Conservation (phyloP, 805 yeast species). For the Metschnikowia borealis region DNA sequence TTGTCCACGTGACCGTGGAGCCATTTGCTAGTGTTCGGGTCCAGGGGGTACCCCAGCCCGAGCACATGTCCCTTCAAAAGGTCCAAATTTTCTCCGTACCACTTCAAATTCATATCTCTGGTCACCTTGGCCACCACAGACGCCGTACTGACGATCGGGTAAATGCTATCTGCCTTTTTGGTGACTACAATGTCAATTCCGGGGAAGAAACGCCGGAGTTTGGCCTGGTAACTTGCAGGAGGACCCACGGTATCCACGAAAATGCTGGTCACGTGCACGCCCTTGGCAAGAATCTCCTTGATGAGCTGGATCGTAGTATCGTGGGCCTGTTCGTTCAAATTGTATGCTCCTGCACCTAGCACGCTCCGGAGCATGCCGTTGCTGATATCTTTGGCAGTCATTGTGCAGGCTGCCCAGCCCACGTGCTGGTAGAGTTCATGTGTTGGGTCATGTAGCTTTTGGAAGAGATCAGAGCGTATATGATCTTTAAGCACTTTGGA, state of each 20-base stretch:
- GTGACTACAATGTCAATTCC: slow-evolving; percentile 70
- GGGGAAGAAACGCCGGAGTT: slow-evolving; percentile 69
- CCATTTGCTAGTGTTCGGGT: slow-evolving; percentile 84
- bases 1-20: slow-evolving; percentile 57
- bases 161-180: slow-evolving; percentile 91
- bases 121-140: slow-evolving; percentile 96
- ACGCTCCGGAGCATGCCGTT: slow-evolving; percentile 76
- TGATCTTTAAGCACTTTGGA: slow-evolving; percentile 81
- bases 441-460: slow-evolving; percentile 46
- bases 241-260: slow-evolving; percentile 98
- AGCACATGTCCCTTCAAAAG: slow-evolving; percentile 32
- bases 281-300: slow-evolving; percentile 54
- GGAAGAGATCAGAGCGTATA: slow-evolving; percentile 59
- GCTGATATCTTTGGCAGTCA: slow-evolving; percentile 85
- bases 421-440: slow-evolving; percentile 50
- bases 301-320: slow-evolving; percentile 85
- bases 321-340: slow-evolving; percentile 94
- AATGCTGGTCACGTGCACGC: slow-evolving; percentile 64
- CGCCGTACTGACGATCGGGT: slow-evolving; percentile 91
- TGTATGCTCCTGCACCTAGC: slow-evolving; percentile 51
- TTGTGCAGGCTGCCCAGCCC: slow-evolving; percentile 84
- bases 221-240: slow-evolving; percentile 76
- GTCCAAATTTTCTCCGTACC: slow-evolving; percentile 28
- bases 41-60: slow-evolving; percentile 95
- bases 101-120: slow-evolving; percentile 61